phyloP scores from a whole-genome alignment of 257 asterid genomes.

The Plantago ovata region DNA sequence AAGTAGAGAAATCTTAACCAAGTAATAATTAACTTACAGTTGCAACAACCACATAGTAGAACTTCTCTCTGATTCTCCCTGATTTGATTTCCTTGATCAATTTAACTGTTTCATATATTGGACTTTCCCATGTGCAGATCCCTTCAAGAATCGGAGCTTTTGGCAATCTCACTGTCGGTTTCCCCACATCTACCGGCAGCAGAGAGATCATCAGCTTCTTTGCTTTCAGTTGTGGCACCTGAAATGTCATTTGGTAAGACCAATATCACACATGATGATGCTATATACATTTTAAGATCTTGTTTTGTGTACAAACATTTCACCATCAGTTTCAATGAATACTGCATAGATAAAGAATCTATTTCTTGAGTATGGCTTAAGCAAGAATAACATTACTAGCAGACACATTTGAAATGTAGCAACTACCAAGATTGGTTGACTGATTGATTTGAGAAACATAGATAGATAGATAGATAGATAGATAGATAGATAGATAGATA shows the following conservation, averaged over 20 bases:
- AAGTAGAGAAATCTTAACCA: too few relatives aligned
- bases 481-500: too few relatives aligned
- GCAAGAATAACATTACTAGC: too few relatives aligned
- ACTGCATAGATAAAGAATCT: neutral
- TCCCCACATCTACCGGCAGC: constrained; percentile 89
- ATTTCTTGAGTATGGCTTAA: too few relatives aligned
- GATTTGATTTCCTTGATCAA: constrained; percentile 65
- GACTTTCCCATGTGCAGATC: constrained; percentile 77
- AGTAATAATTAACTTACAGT: constrained; percentile 49
- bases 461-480: too few relatives aligned
- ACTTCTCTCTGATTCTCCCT: constrained; percentile 67
- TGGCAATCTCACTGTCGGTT: constrained; percentile 69
- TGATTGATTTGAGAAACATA: too few relatives aligned
- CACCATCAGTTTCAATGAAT: neutral
- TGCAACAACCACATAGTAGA: constrained; percentile 68
- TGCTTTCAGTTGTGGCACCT: constrained; percentile 88
- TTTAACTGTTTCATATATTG: constrained; percentile 76
- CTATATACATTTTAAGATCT: too few relatives aligned
- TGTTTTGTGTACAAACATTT: too few relatives aligned
- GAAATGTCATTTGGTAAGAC: constrained; percentile 10
- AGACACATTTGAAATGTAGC: too few relatives aligned
- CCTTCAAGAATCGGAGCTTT: constrained; percentile 73
- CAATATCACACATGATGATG: too few relatives aligned
- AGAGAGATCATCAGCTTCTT: constrained; percentile 74
- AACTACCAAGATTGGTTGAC: too few relatives aligned